Evolutionary conservation across 192 early-diverging fungal species (phyloP), one percentile per base, ranked within the genome.

Genomic region (Geranomyces variabilis): DNA sequence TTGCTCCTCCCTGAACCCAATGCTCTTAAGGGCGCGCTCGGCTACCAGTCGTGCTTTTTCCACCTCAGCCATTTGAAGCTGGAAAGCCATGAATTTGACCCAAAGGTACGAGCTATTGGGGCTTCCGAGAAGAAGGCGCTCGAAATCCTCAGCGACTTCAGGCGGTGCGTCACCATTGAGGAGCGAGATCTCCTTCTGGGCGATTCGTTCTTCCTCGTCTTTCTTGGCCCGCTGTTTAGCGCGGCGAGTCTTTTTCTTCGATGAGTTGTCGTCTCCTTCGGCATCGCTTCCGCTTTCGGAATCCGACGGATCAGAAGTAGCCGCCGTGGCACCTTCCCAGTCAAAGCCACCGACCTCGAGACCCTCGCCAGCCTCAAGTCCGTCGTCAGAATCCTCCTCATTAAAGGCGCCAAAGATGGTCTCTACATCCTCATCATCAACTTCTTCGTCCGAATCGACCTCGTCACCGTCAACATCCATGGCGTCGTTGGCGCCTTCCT

Each of bases 21-120:
- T 98, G 22, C 89, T 91, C 79, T 93, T 95, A 63, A 99, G 81
- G 19, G 97, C 97, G 43, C 94, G 90, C 75, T 97, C 95, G 60
- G 91, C 97, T 62, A 98, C 90, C 48, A 88, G 88, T 47, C 97
- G 91, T 14, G 97, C 96, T 71, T 95, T 96, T 34, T 84, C 88
- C 34, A 97, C 88, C 80, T 99, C 96, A 0, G 94, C 93, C 66
- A 97, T 82, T 60, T 95, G 90, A 3, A 99, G 82, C 70, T 98
- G 94, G 86, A 93, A 95, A n/a, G 96, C 95, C 96, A 99, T 99
- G 77, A 94, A 99, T 80, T 99, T 95, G 75, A 99, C 94, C 97
- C 97, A 99, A 58, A 99, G 68, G 83, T 90, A 96, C 21, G 97
- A 99, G 62, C 91, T 93, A 83, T 96, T 93, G 51, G 97, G 97